Base-by-base conservation (phyloP, 306 rosid species). In the Dalbergia cochinchinensis region DNA sequence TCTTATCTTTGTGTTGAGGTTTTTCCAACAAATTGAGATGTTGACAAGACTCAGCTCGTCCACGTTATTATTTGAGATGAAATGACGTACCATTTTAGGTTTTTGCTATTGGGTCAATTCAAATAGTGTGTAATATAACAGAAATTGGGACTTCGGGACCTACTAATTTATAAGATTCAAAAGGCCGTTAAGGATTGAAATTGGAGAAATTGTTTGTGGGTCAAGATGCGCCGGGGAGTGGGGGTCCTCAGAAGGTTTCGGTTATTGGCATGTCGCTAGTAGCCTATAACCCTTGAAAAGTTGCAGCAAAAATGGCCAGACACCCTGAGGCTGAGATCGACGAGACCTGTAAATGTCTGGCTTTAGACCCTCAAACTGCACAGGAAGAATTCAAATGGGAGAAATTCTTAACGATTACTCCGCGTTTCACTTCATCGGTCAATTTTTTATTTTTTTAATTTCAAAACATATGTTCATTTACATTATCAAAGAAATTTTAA, bases 141-240 rank as follows among this genome's bases (percentile, higher is more conserved):
- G 77, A 86, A 83, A 84, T 55, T 78, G 82, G 77, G 51, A 81
- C 57, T 63, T 76, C 4, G 72, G 92, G 87, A 69, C 94, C 92
- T 65, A 90, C 87, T 66, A 16, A 80, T 79, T 87, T 79, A 77
- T 77, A 82, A 76, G 77, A 57, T 73, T 79, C 67, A 78, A 80
- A 60, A 65, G 45, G 11, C 44, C 20, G 26, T 69, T 16, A 61
- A 48, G 34, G 41, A 79, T 61, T 71, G 31, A 9, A 26, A 48
- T 22, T 47, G 14, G 10, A 72, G 59, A 60, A 11, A 50, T 76
- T 63, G 34, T 48, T 31, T 76, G 78, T 20, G 60, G 58, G 73
- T 79, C 78, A 62, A 20, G 37, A 12, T 51, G 26, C 41, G 6
- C 65, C 37, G 0, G 15, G 8, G 20, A 54, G 31, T 65, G 48